These are phyloP conservation scores for Astragalus glycyphyllos DNA, from an alignment of 306 rosid genomes.

Conservation along the genomic window DNA sequence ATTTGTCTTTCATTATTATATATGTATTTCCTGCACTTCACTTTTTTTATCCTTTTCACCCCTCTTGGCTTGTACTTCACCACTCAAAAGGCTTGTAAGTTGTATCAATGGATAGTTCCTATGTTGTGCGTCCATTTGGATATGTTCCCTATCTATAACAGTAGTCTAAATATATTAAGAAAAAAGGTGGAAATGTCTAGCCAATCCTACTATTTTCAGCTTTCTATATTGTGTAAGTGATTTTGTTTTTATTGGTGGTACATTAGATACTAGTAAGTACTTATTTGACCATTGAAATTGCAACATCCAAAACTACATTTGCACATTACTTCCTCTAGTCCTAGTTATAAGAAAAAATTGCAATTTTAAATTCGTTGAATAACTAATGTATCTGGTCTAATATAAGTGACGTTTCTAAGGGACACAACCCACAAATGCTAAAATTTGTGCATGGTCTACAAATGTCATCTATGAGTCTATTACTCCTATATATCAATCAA, in stretches of 20 bases:
- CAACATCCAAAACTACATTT: no score
- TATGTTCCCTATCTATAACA: constrained; percentile 8
- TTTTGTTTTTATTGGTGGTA: background rate
- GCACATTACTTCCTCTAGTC: no score
- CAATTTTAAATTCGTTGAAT: no score
- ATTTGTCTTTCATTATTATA: constrained; percentile 39
- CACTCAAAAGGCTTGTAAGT: constrained; percentile 44
- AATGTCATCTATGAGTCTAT: no score
- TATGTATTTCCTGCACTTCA: constrained; percentile 37
- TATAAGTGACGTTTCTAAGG: no score
- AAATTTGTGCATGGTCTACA: no score
- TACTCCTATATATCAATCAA: no score
- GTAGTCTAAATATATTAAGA: constrained; percentile 24
- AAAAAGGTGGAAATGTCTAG: background rate
- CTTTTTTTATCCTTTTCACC: constrained; percentile 13
- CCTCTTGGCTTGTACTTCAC: constrained; percentile 56
- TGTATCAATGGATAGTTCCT: constrained; percentile 48
- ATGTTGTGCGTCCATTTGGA: constrained; percentile 33
- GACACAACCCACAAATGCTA: no score
- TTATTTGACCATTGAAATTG: background rate
- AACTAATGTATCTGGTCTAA: no score
- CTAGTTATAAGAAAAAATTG: no score
- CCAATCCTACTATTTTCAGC: background rate
- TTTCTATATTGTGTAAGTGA: background rate
- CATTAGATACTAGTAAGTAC: background rate